phyloP scores from a whole-genome alignment of 225 moss, liverwort and hornwort genomes.

The Pseudisothecium myosuroides region DNA sequence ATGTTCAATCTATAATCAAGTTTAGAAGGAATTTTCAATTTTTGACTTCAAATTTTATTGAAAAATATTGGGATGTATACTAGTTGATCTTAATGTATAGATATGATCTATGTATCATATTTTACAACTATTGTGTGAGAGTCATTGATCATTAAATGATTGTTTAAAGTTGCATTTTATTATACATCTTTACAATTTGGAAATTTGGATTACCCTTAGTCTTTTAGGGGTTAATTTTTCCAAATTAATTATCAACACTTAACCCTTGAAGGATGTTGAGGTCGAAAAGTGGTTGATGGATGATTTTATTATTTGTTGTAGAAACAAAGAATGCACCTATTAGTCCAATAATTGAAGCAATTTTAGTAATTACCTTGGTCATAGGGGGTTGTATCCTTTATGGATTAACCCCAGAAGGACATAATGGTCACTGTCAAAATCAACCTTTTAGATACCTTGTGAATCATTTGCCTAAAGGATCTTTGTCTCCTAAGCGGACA shows the following conservation, averaged over 20 bases:
- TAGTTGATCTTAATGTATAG: no score
- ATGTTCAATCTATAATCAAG: neutral
- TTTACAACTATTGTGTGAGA: neutral
- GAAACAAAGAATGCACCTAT: no score
- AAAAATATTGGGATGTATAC: neutral
- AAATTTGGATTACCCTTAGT: neutral
- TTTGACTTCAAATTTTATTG: neutral
- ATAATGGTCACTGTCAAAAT: no score
- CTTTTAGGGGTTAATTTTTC: neutral
- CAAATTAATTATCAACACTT: no score
- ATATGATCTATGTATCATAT: neutral
- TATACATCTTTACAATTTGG: neutral
- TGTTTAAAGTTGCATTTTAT: neutral
- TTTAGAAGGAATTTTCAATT: neutral
- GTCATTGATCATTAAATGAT: neutral
- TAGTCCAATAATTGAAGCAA: rapidly evolving
- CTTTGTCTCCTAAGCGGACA: no score
- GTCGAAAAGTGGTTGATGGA: rapidly evolving
- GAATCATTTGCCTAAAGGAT: no score
- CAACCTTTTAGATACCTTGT: no score
- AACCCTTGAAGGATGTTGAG: no score
- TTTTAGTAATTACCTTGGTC: no score
- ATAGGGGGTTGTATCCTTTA: no score
- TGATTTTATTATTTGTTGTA: no score
- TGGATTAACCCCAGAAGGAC: no score